Evolutionary conservation across 2,329 filamentous ascomycete species (phyloP).

Genomic region (Nigrospora osmanthi): DNA sequence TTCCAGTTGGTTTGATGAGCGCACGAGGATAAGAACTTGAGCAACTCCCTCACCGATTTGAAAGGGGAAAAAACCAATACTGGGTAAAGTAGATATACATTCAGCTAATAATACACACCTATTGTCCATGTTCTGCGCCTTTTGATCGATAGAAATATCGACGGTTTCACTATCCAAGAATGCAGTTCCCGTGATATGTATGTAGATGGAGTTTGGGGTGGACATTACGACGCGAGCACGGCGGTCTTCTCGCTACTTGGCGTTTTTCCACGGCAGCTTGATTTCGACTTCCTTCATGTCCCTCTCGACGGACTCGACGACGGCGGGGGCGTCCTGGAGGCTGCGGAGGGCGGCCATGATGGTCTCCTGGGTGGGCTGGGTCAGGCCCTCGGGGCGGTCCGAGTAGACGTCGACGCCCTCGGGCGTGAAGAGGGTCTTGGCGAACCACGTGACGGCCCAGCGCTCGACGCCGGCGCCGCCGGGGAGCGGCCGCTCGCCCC

Average conservation of each 20-base stretch:
- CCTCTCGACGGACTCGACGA: constrained; percentile 41
- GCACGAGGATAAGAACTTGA: too few species aligned
- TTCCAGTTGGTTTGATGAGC: too few species aligned
- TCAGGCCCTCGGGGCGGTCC: constrained; percentile 52
- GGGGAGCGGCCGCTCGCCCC: constrained; percentile 46
- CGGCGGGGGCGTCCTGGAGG: constrained; percentile 44
- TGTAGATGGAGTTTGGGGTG: too few species aligned
- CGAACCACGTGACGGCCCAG: constrained; percentile 82
- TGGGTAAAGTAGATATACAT: too few species aligned
- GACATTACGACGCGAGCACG: too few species aligned
- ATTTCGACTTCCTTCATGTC: constrained; percentile 45
- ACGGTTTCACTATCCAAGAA: too few species aligned
- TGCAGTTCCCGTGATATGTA: too few species aligned
- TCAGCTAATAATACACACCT: too few species aligned
- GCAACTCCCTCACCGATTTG: too few species aligned
- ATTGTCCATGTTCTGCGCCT: too few species aligned
- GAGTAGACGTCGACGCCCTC: constrained; percentile 76
- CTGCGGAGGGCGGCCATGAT: constrained; percentile 48
- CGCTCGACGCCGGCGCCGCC: constrained; percentile 32
- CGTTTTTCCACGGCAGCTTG: constrained; percentile 39
- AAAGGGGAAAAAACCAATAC: too few species aligned
- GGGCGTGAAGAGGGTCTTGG: constrained; percentile 74
- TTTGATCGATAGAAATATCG: too few species aligned
- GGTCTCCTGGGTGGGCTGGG: constrained; percentile 43
- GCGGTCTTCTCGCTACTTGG: constrained; percentile 6